These are phyloP conservation scores for Fusarium agapanthi DNA, from an alignment of 2,329 filamentous ascomycete genomes.

Conservation along the genomic window DNA sequence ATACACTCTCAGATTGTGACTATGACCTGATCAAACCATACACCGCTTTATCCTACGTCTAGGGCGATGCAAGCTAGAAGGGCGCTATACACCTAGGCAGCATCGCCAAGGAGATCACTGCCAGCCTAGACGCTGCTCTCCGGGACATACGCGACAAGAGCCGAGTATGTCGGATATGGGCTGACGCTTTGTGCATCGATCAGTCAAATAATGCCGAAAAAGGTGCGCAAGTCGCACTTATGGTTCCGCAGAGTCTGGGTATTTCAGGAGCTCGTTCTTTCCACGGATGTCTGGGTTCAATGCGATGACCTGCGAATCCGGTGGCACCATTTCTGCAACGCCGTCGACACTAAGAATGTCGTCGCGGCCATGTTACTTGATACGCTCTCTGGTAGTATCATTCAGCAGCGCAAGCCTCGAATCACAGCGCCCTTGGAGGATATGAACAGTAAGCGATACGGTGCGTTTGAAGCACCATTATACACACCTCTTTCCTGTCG, in stretches of 20 bases:
- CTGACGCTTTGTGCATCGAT: neutral
- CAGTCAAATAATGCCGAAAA: neutral
- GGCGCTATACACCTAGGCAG: neutral
- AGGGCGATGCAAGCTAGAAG: neutral
- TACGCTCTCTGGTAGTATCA: accelerated
- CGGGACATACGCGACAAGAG: neutral
- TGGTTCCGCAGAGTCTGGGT: neutral
- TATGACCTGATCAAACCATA: neutral
- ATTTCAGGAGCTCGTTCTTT: neutral
- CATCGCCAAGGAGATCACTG: neutral
- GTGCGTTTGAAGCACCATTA: neutral
- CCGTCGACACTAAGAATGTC: neutral
- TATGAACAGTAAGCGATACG: neutral
- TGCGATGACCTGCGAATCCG: neutral
- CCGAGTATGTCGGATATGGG: neutral
- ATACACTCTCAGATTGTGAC: neutral
- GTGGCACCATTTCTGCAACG: neutral
- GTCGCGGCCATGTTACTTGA: neutral
- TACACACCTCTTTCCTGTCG: neutral
- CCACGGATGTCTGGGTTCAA: neutral
- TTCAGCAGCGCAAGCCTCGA: neutral
- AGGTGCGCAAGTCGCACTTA: accelerated
- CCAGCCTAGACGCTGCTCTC: neutral
- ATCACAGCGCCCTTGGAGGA: neutral
- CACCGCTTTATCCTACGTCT: neutral